phyloP scores from a whole-genome alignment of 495 filamentous ascomycete genomes.

The Hyphodiscus hymeniophilus region DNA sequence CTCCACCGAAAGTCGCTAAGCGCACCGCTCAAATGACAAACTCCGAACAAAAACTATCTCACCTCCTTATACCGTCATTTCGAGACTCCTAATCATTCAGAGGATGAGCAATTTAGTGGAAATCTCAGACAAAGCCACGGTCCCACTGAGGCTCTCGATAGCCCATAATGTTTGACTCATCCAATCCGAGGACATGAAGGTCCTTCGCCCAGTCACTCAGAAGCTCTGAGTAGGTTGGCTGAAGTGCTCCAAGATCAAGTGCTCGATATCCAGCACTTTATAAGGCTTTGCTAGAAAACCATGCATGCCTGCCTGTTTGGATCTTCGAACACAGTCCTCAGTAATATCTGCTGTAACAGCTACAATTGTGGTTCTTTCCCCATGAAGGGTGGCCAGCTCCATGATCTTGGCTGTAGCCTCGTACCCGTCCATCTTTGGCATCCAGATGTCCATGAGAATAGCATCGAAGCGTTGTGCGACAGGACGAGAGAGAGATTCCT shows the following conservation, averaged over 20 bases:
- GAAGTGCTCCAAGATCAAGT: conserved; percentile 57
- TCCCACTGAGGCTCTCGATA: too few species aligned
- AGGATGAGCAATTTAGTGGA: too few species aligned
- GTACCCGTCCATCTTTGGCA: conserved; percentile 78
- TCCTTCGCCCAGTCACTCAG: too few species aligned
- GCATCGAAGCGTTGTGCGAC: conserved; percentile 45
- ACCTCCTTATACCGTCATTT: too few species aligned
- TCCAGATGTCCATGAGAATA: conserved; percentile 80
- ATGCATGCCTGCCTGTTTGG: conserved; percentile 61
- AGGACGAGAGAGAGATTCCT: conserved; percentile 20
- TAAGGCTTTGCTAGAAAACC: conserved; percentile 78
- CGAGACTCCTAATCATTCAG: too few species aligned
- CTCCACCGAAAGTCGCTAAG: too few species aligned
- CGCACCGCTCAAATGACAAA: too few species aligned
- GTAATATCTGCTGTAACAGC: conserved; percentile 76
- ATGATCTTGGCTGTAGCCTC: conserved; percentile 62
- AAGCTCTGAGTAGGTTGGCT: neutral
- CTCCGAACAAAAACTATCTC: too few species aligned
- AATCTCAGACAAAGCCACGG: too few species aligned
- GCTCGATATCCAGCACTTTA: conserved; percentile 61
- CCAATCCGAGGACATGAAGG: too few species aligned
- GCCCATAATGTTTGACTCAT: too few species aligned
- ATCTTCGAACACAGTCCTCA: conserved; percentile 53
- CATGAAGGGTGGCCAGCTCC: conserved; percentile 31
- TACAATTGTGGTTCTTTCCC: conserved; percentile 36